phyloP scores from a whole-genome alignment of 768 basidiomycete species.

The Podaxis sp. region DNA sequence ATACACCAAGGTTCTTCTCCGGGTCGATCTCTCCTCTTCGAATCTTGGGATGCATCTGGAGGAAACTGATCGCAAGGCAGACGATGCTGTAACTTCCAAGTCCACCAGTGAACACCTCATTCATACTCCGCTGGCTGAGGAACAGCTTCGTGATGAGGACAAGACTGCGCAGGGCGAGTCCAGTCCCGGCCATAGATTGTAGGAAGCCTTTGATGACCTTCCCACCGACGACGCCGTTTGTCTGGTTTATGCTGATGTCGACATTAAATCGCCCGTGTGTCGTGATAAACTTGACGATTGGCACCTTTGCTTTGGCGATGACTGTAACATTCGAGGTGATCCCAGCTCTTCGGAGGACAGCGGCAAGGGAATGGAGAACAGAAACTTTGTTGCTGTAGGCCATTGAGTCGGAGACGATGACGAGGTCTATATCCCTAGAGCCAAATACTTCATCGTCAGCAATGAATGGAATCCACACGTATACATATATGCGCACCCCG shows the following conservation, averaged over 20 bases:
- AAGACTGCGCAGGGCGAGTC: slow-evolving; percentile 72
- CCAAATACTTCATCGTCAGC: slow-evolving; percentile 17
- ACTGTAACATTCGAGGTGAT: slow-evolving; percentile 81
- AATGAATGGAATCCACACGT: slow-evolving; percentile 15
- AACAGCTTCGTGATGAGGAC: slow-evolving; percentile 91
- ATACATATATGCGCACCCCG: slow-evolving; percentile 61
- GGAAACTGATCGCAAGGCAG: slow-evolving; percentile 88
- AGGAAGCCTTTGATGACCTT: slow-evolving; percentile 81
- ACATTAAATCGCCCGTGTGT: slow-evolving; percentile 80
- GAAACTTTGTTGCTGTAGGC: slow-evolving; percentile 65
- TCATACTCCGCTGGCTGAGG: slow-evolving; percentile 86
- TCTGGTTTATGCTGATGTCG: slow-evolving; percentile 93
- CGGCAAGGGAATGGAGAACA: slow-evolving; percentile 77
- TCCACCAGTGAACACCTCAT: slow-evolving; percentile 97
- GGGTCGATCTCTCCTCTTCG: slow-evolving; percentile 86
- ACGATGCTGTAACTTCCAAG: slow-evolving; percentile 94
- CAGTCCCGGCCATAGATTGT: slow-evolving; percentile 34
- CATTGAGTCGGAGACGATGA: slow-evolving; percentile 79
- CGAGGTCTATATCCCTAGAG: slow-evolving; percentile 90
- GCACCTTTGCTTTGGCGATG: slow-evolving; percentile 92
- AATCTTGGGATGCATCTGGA: slow-evolving; percentile 98
- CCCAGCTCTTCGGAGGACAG: slow-evolving; percentile 67
- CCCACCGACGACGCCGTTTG: slow-evolving; percentile 78
- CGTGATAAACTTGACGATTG: slow-evolving; percentile 94
- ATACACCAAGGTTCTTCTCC: slow-evolving; percentile 85